Conservation (phyloP, 169 alveolate genomes). For the Pseudocohnilembus persalinus region DNA sequence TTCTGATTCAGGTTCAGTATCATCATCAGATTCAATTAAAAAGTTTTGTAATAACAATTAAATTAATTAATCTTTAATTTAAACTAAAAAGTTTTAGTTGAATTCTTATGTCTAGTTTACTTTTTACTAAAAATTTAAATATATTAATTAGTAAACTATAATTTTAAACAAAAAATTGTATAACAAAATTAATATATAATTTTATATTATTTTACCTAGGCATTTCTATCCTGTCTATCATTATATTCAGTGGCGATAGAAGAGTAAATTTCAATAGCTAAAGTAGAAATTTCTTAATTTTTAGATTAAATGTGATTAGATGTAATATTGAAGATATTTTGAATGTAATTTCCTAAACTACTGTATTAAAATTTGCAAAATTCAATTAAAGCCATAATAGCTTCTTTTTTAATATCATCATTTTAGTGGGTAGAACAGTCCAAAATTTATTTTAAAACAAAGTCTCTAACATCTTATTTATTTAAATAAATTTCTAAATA, state of each 20-base stretch:
- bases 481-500: background rate
- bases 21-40: background rate
- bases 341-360: background rate
- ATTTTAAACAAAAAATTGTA: too few species aligned
- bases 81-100: slow-evolving; percentile 2
- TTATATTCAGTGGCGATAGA: slow-evolving; percentile 21
- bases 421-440: background rate
- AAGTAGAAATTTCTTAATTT: slow-evolving; percentile 8
- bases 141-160: too few species aligned
- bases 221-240: slow-evolving; percentile 18
- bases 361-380: background rate
- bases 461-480: slow-evolving; percentile 17
- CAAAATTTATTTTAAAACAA: background rate
- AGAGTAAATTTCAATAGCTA: slow-evolving; percentile 21
- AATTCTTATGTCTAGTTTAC: background rate
- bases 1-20: slow-evolving; percentile 7
- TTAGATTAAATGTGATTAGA: background rate
- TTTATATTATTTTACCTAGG: slow-evolving; percentile 2
- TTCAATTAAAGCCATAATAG: slow-evolving; percentile 9
- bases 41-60: slow-evolving; percentile 16
- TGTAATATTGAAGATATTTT: slow-evolving; percentile 7
- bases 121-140: too few species aligned
- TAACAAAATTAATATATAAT: too few species aligned
- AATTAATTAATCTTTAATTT: slow-evolving; percentile 3
- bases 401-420: slow-evolving; percentile 6